These are phyloP conservation scores for Microascus cirrosus DNA, from an alignment of 2,329 filamentous ascomycete species.

Conservation along the genomic window DNA sequence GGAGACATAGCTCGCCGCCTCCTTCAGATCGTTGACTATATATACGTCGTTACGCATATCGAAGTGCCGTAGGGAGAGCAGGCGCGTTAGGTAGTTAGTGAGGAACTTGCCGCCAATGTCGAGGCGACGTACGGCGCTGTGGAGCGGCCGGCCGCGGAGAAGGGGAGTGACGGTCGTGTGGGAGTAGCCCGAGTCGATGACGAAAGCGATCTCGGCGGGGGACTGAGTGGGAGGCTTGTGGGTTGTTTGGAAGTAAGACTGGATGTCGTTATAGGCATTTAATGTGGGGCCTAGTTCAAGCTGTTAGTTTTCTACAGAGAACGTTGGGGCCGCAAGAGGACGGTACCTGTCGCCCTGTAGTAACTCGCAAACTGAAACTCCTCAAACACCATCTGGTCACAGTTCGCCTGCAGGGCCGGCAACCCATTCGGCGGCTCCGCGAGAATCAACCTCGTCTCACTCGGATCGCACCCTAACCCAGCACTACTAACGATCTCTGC, in stretches of 20 bases:
- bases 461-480: conserved; percentile 58
- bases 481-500: conserved; percentile 63
- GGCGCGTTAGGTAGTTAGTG: conserved; percentile 83
- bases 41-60: conserved; percentile 92
- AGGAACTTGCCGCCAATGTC: conserved; percentile 88
- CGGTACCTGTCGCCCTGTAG: conserved; percentile 59
- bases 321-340: background rate
- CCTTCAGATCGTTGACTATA: conserved; percentile 94
- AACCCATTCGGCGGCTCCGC: conserved; percentile 79
- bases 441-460: conserved; percentile 72
- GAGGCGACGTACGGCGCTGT: conserved; percentile 70
- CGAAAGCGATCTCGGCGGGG: conserved; percentile 71
- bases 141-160: conserved; percentile 68
- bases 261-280: conserved; percentile 74
- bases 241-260: conserved; percentile 54
- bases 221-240: conserved; percentile 28
- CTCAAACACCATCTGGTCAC: conserved; percentile 95
- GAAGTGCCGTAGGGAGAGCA: conserved; percentile 84
- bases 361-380: conserved; percentile 90
- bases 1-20: conserved; percentile 75
- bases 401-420: conserved; percentile 72
- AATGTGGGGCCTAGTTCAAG: conserved; percentile 50
- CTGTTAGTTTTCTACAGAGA: background rate
- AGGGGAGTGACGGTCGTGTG: conserved; percentile 86
- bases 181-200: conserved; percentile 88